Evolutionary conservation across 1,284 basidiomycete genomes (phyloP).

Genomic region (Marasmius sp.): DNA sequence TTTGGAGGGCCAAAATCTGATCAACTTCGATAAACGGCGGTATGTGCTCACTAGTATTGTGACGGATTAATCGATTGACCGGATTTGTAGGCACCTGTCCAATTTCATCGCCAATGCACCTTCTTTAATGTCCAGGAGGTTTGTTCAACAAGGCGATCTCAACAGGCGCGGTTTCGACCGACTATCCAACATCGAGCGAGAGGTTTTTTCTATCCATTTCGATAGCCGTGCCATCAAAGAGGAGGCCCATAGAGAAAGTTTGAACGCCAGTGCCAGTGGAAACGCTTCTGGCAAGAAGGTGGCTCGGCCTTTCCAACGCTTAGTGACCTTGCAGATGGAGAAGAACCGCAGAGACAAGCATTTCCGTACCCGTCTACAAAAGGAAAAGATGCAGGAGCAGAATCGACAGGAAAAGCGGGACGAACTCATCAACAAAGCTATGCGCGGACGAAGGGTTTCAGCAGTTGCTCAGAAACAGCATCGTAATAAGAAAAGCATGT

Average conservation of each 20-base stretch:
- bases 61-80: slow-evolving; percentile 10
- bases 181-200: slow-evolving; percentile 70
- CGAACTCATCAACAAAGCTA: slow-evolving; percentile 69
- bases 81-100: slow-evolving; percentile 54
- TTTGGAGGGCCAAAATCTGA: slow-evolving; percentile 53
- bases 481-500: slow-evolving; percentile 82
- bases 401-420: slow-evolving; percentile 67
- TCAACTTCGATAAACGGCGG: slow-evolving; percentile 83
- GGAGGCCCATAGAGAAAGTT: slow-evolving; percentile 65
- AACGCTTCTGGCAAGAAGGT: slow-evolving; percentile 48
- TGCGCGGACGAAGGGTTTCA: slow-evolving; percentile 57
- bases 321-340: slow-evolving; percentile 66
- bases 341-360: slow-evolving; percentile 76
- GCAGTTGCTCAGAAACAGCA: slow-evolving; percentile 60
- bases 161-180: slow-evolving; percentile 71
- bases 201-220: slow-evolving; percentile 56
- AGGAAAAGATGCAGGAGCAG: slow-evolving; percentile 74
- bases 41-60: slow-evolving; percentile 27
- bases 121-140: slow-evolving; percentile 40
- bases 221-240: slow-evolving; percentile 72
- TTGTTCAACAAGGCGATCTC: slow-evolving; percentile 49
- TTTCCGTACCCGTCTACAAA: slow-evolving; percentile 63
- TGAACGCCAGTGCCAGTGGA: slow-evolving; percentile 38
- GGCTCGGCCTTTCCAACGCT: slow-evolving; percentile 66
- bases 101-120: slow-evolving; percentile 58